A percentile compares a stretch with the other conserved stretches of the same genome.
Evolutionary conservation across 306 rosid genomes (phyloP).

Genomic region (Canavalia ensiformis): DNA sequence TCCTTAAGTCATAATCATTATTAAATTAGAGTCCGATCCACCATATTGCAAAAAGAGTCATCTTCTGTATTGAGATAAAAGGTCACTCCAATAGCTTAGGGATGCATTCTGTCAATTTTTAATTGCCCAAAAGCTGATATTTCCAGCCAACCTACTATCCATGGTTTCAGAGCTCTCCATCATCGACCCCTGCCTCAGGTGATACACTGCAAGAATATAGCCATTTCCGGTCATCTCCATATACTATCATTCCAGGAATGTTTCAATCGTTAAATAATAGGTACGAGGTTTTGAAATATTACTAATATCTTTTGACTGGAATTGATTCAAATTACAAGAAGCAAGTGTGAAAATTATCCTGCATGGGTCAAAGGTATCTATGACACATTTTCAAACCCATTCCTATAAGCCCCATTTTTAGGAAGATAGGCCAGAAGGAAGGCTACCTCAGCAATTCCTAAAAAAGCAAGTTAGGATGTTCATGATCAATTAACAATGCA

Average conservation of each 20-base stretch:
- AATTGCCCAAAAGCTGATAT: slow-evolving; percentile 25
- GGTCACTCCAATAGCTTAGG: slow-evolving; percentile 25
- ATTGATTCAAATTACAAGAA: slow-evolving; percentile 15
- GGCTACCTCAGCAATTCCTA: slow-evolving; percentile 27
- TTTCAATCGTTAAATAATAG: slow-evolving; percentile 22
- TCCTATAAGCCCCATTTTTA: slow-evolving; percentile 20
- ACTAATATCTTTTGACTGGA: not conserved
- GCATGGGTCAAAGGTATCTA: slow-evolving; percentile 9
- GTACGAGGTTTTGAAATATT: slow-evolving; percentile 13
- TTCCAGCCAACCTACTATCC: slow-evolving; percentile 28
- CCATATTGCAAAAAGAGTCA: slow-evolving; percentile 4
- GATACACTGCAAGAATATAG: slow-evolving; percentile 58
- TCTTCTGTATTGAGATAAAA: slow-evolving; percentile 8
- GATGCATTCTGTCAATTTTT: slow-evolving; percentile 23
- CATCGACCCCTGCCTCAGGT: slow-evolving; percentile 41
- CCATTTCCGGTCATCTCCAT: slow-evolving; percentile 27
- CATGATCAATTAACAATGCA: slow-evolving; percentile 26
- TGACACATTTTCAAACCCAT: slow-evolving; percentile 7
- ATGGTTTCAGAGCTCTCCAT: slow-evolving; percentile 67
- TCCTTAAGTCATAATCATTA: slow-evolving; percentile 24
- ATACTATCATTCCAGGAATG: slow-evolving; percentile 10
- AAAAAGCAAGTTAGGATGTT: slow-evolving; percentile 21
- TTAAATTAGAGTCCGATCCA: slow-evolving; percentile 33
- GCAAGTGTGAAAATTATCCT: slow-evolving; percentile 21
- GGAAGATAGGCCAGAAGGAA: slow-evolving; percentile 30